Evolutionary conservation across 441 rosid species (phyloP).

Genomic region (Gossypium gossypioides): DNA sequence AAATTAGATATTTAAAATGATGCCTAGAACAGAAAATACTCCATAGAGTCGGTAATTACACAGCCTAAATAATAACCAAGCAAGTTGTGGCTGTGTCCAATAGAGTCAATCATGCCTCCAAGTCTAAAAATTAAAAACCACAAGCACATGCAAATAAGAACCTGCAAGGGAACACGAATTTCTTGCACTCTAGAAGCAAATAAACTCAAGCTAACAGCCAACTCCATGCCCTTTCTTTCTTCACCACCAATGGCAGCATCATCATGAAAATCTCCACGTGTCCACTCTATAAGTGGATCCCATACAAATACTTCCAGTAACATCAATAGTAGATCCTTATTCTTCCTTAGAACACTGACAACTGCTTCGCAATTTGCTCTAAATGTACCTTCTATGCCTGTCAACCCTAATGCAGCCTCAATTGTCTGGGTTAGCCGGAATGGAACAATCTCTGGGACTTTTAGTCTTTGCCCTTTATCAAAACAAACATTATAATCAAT

Average conservation of each 20-base stretch:
- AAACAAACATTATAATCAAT: constrained; percentile 97
- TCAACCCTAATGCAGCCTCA: constrained; percentile 86
- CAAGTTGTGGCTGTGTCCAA: background rate
- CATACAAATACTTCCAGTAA: constrained; percentile 88
- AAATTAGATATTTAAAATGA: background rate
- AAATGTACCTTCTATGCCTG: constrained; percentile 88
- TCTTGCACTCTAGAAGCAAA: constrained; percentile 98
- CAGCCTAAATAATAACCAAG: constrained; percentile 11
- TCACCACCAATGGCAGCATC: constrained; percentile 96
- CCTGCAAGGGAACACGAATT: constrained; percentile 96
- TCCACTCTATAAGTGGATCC: constrained; percentile 99
- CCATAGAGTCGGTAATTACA: constrained; percentile 2
- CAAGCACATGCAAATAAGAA: constrained; percentile 17
- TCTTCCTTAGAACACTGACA: constrained; percentile 67
- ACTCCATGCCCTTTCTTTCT: constrained; percentile 99
- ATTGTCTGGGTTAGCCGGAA: constrained; percentile 92
- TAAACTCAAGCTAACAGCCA: constrained; percentile 96
- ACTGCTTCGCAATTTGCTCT: constrained; percentile 90
- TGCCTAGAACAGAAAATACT: constrained; percentile 3
- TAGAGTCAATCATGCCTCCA: constrained; percentile 9
- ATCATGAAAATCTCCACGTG: constrained; percentile 92
- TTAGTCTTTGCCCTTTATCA: constrained; percentile 89
- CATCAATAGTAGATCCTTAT: constrained; percentile 83
- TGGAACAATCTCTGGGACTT: constrained; percentile 96
- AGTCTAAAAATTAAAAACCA: background rate